Evolutionary conservation across 441 rosid species (phyloP).

Genomic region (Bruguiera hainesii): DNA sequence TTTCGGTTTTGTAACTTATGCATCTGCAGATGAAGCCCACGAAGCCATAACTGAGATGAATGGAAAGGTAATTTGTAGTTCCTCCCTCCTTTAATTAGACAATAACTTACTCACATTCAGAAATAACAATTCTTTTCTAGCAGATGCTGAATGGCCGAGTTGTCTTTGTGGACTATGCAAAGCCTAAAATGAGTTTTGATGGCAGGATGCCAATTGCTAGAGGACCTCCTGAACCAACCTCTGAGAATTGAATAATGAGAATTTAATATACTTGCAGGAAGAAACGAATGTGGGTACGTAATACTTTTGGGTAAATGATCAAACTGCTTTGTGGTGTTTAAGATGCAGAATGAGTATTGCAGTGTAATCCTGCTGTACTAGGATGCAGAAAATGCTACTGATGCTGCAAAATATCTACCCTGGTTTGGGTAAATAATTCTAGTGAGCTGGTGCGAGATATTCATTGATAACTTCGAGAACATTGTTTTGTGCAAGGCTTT

Average conservation of each 20-base stretch:
- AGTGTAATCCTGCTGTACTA: too few relatives aligned
- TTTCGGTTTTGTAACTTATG: constrained; percentile 86
- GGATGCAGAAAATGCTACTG: too few relatives aligned
- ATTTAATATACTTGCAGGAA: neutral
- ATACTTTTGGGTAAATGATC: neutral
- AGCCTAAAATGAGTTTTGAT: constrained; percentile 31
- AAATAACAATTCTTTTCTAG: constrained; percentile 12
- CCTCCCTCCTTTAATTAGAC: neutral
- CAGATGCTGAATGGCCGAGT: constrained; percentile 71
- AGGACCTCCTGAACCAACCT: constrained; percentile 51
- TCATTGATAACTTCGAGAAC: too few relatives aligned
- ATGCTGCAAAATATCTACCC: too few relatives aligned
- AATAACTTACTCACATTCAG: neutral
- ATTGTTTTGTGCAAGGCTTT: too few relatives aligned
- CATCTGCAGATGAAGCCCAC: constrained; percentile 69
- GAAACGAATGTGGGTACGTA: neutral
- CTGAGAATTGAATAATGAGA: constrained; percentile 10
- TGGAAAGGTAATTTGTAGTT: constrained; percentile 49
- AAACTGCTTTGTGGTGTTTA: neutral
- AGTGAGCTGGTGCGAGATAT: too few relatives aligned
- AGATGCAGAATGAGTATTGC: too few relatives aligned
- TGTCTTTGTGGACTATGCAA: constrained; percentile 68
- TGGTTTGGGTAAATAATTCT: too few relatives aligned
- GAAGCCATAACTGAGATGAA: constrained; percentile 58
- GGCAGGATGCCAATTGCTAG: constrained; percentile 66